A percentile compares a stretch with the other conserved stretches of the same genome.
phyloP scores from a whole-genome alignment of 1,284 basidiomycete species.

The Trametes pubescens region DNA sequence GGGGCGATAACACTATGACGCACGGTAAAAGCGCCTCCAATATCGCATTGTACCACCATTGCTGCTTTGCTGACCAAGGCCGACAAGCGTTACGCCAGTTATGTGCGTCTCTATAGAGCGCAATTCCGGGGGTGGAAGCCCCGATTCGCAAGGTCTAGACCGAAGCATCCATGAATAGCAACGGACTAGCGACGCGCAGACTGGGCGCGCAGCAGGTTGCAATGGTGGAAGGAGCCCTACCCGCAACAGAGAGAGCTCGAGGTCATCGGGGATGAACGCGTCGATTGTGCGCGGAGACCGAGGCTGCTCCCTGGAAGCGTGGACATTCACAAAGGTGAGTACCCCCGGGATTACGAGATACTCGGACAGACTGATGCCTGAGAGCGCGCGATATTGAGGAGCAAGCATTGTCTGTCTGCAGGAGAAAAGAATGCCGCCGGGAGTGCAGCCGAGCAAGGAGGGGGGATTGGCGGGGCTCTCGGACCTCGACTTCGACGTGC shows the following conservation, averaged over 20 bases:
- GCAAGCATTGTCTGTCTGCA: neutral
- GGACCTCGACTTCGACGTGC: neutral
- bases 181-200: slow-evolving; percentile 6
- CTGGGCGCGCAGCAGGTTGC: slow-evolving; percentile 13
- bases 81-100: neutral
- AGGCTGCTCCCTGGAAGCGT: neutral
- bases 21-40: slow-evolving; percentile 3
- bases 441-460: slow-evolving; percentile 16
- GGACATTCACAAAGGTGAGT: too few species aligned
- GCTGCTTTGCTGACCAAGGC: neutral
- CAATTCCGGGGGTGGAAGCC: slow-evolving; percentile 3
- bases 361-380: neutral
- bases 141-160: slow-evolving; percentile 8
- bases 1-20: slow-evolving; percentile 5
- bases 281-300: neutral
- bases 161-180: slow-evolving; percentile 18
- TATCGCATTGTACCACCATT: neutral
- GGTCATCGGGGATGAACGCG: too few species aligned
- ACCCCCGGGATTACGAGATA: neutral
- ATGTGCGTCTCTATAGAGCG: neutral
- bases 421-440: neutral
- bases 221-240: too few species aligned
- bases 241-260: too few species aligned
- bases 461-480: neutral
- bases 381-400: neutral